Percentiles rank a stretch among this genome's conserved stretches.
phyloP scores from a whole-genome alignment of 2,329 filamentous ascomycete species.

The Hymenoscyphus linearis region DNA sequence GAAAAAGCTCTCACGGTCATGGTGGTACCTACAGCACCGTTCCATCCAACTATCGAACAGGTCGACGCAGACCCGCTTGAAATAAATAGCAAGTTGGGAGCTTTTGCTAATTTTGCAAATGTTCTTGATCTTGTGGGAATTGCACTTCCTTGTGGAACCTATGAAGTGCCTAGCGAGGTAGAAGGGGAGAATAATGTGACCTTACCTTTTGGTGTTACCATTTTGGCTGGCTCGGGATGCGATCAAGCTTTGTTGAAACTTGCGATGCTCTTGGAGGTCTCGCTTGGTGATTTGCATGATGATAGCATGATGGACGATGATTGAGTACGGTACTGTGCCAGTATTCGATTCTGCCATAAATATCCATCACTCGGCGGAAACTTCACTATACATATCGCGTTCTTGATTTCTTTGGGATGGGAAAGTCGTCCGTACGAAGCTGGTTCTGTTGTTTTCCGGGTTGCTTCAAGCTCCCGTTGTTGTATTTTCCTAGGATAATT shows the following conservation, averaged over 20 bases:
- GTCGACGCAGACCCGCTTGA: slow-evolving; percentile 45
- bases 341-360: no score
- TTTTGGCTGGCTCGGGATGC: slow-evolving; percentile 37
- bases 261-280: slow-evolving; percentile 28
- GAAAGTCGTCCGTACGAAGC: no score
- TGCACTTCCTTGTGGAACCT: slow-evolving; percentile 28
- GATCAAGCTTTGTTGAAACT: slow-evolving; percentile 37
- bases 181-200: slow-evolving; percentile 13
- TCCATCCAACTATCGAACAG: slow-evolving; percentile 42
- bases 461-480: no score
- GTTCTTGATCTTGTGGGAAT: slow-evolving; percentile 47
- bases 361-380: no score
- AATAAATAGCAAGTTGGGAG: slow-evolving; percentile 43
- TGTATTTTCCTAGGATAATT: no score
- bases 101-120: slow-evolving; percentile 51
- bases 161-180: slow-evolving; percentile 14
- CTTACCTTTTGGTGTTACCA: slow-evolving; percentile 41
- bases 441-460: no score
- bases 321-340: no score
- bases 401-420: no score
- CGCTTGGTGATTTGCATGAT: slow-evolving; percentile 16
- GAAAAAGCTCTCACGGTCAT: slow-evolving; percentile 35
- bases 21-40: slow-evolving; percentile 47
- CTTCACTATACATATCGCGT: no score
- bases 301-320: no score